Base-by-base conservation (phyloP, 1,139 yeast species). In the Yamadazyma spencermartinsiae region DNA sequence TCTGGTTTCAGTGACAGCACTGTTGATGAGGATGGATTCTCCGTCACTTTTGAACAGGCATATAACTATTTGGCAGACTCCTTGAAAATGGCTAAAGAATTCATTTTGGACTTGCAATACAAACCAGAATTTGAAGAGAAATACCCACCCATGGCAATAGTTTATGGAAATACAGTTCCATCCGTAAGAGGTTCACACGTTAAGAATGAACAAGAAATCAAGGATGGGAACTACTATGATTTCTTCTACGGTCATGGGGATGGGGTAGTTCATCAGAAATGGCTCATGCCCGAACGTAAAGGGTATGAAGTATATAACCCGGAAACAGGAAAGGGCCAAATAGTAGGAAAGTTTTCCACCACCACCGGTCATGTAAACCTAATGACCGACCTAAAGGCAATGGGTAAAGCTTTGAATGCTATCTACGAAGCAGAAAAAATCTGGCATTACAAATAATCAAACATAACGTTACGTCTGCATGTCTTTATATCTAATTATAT, bases 231-330 rank as follows among this genome's bases (percentile, higher is more conserved):
- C 46, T 89, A 86, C 60, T 80, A 76, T 46, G 82, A 86, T 49
- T 83, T 87, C 50, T 78, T 75, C 50, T 88, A 86, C 56, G 96
- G 95, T 0, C 89, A 89, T 8, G 97, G 97, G 6, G 97, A 89
- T 55, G 97, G 97, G 24, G 96, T 89, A 12, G 86, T 88, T 1
- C 88, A 86, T 59, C 87, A 83, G 50, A 79, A 79, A 46, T 83
- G 90, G 82, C 61, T 86, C 30, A 77, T 88, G 79, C 96, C 97
- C 0, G 85, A 83, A 51, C 63, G 68, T 19, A 71, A 72, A 47
- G 94, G 94, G 0, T 88, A 83, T 54, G 65, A 74, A 0, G 50
- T 49, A 19, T 67, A 55, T 40, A 59, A 72, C 41, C 52, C 56
- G 7, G 49, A 49, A 11, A 58, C 68, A 0, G 68, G 68, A 2